Percentiles rank a stretch among this genome's conserved stretches.
Conservation (phyloP, 2,329 filamentous ascomycete species). For the Malbranchea cinnamomea region DNA sequence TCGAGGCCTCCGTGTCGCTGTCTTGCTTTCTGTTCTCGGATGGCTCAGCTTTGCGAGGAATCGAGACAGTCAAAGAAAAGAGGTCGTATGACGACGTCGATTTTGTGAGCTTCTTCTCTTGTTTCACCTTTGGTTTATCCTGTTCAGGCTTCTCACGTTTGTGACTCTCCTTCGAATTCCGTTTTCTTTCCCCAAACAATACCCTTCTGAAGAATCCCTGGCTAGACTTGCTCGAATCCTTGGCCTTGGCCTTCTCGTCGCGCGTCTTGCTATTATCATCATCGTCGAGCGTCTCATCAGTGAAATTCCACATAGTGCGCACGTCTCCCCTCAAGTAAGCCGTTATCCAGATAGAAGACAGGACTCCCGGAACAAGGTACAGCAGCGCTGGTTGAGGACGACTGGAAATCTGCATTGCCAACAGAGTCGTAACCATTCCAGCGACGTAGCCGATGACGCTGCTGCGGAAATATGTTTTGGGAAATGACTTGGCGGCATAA, state of each 20-base stretch:
- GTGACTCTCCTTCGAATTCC: background rate
- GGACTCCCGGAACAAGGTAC: conserved; percentile 78
- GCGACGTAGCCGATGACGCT: conserved; percentile 60
- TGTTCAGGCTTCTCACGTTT: background rate
- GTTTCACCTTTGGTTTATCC: background rate
- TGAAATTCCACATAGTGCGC: conserved; percentile 64
- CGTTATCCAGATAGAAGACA: conserved; percentile 60
- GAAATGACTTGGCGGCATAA: conserved; percentile 39
- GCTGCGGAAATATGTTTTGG: conserved; percentile 74
- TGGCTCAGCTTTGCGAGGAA: conserved; percentile 13
- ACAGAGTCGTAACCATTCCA: conserved; percentile 63
- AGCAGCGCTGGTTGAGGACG: conserved; percentile 82
- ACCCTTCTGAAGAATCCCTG: background rate
- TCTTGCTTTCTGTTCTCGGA: background rate
- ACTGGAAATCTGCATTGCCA: conserved; percentile 60
- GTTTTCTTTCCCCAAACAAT: conserved; percentile 2
- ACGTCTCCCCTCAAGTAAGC: conserved; percentile 58
- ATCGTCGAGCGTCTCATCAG: conserved; percentile 44
- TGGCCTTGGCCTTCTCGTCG: conserved; percentile 34
- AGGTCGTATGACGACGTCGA: conserved; percentile 9
- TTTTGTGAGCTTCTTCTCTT: background rate
- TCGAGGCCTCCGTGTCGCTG: background rate
- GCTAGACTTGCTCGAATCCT: background rate
- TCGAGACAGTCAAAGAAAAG: conserved; percentile 20
- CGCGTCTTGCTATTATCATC: conserved; percentile 10